Conservation (phyloP, 441 rosid genomes). For the Syzygium malaccense region DNA sequence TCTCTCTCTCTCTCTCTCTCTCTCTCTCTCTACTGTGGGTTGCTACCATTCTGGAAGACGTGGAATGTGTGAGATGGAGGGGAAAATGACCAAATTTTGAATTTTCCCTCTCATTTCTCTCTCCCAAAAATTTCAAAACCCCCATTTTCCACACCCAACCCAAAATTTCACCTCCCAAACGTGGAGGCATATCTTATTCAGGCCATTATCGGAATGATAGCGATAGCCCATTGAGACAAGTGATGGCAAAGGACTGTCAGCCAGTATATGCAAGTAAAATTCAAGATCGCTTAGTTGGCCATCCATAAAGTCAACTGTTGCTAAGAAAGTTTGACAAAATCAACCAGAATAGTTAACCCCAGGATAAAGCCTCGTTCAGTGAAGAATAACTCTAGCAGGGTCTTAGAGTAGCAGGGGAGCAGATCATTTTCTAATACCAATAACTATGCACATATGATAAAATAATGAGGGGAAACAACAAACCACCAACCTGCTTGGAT, state of each 20-base stretch:
- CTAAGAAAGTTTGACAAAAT: neutral
- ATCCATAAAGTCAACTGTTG: neutral
- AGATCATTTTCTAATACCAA: neutral
- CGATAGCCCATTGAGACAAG: neutral
- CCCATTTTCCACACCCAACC: neutral
- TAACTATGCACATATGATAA: neutral
- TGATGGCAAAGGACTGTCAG: neutral
- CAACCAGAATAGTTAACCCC: neutral
- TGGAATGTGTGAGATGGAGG: neutral
- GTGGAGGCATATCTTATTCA: neutral
- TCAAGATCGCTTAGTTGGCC: neutral
- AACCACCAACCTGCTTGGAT: slow-evolving; percentile 36
- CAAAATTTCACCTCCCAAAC: neutral
- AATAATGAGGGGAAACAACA: neutral
- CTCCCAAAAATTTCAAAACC: neutral
- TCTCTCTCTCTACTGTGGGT: no score
- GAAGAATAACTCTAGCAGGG: neutral
- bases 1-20: no score
- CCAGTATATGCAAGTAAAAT: neutral
- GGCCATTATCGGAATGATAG: neutral
- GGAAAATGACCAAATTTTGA: neutral
- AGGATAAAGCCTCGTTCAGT: neutral
- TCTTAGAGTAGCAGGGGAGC: neutral
- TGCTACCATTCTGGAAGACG: neutral
- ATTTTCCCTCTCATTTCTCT: neutral